phyloP scores from a whole-genome alignment of 1,284 basidiomycete species.

The Sporisorium scitamineum region DNA sequence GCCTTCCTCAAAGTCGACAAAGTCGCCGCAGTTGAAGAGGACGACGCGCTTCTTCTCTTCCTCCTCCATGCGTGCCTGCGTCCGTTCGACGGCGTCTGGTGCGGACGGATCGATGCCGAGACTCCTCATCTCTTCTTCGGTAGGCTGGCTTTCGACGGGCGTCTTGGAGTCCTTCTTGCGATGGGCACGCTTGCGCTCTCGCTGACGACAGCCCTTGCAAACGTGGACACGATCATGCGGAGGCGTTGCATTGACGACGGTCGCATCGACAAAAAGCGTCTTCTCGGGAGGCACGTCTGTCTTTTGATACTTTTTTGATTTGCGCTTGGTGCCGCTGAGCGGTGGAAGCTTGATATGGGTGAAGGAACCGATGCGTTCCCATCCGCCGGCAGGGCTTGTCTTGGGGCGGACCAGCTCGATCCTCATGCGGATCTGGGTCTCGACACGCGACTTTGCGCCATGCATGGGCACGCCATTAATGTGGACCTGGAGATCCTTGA shows the following conservation, averaged over 20 bases:
- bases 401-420: constrained; percentile 64
- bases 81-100: constrained; percentile 55
- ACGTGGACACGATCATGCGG: constrained; percentile 80
- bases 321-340: constrained; percentile 71
- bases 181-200: constrained; percentile 70
- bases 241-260: constrained; percentile 75
- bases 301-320: constrained; percentile 78
- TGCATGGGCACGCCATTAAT: constrained; percentile 84
- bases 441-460: constrained; percentile 92
- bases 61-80: constrained; percentile 57
- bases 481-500: constrained; percentile 70
- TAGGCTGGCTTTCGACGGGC: constrained; percentile 43
- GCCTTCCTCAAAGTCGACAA: constrained; percentile 88
- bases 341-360: constrained; percentile 68
- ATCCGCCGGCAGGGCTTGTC: constrained; percentile 30
- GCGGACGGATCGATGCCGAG: constrained; percentile 58
- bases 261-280: constrained; percentile 67
- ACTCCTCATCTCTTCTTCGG: constrained; percentile 62
- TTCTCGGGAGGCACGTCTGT: constrained; percentile 64
- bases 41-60: constrained; percentile 68
- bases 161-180: constrained; percentile 60
- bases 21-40: constrained; percentile 89
- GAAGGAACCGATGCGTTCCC: constrained; percentile 67
- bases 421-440: constrained; percentile 75
- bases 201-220: constrained; percentile 77